Evolutionary conservation across 352 stramenopile species (phyloP).

Genomic region (Thalassiosira livingstoniorum): DNA sequence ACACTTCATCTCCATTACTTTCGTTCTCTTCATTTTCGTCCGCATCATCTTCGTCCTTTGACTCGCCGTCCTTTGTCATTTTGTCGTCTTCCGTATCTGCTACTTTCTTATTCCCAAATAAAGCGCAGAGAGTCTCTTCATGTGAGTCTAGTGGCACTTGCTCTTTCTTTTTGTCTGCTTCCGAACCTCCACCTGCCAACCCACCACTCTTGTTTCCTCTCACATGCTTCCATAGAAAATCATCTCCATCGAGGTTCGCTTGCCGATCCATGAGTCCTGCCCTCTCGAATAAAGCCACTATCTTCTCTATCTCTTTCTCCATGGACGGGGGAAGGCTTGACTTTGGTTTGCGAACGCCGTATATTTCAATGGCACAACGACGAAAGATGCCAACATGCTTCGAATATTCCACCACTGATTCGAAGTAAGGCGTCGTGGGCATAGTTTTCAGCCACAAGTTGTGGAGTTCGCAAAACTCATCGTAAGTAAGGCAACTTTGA

Average conservation of each 20-base stretch:
- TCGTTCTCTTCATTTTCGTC: not conserved
- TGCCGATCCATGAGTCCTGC: not conserved
- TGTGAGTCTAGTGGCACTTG: no score
- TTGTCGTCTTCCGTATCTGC: no score
- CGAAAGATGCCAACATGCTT: not conserved
- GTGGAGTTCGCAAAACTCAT: slow-evolving; percentile 4
- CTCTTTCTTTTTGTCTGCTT: no score
- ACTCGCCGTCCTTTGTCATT: not conserved
- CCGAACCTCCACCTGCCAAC: no score
- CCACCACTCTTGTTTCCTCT: not conserved
- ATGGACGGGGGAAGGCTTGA: not conserved
- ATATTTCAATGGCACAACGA: not conserved
- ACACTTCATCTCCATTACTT: not conserved
- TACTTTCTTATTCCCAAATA: no score
- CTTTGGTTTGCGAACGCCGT: not conserved
- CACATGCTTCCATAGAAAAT: not conserved
- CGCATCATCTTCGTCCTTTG: not conserved
- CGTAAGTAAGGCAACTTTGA: not conserved
- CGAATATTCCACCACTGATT: not conserved
- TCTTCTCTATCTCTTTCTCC: not conserved
- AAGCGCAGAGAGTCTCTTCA: no score
- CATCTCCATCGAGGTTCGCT: not conserved
- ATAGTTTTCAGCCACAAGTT: not conserved
- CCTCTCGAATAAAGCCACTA: no score
- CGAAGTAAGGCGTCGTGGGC: not conserved